Percentiles rank a stretch among this genome's conserved stretches.
These are phyloP conservation scores for Phialophora expanda DNA, from an alignment of 2,329 filamentous ascomycete species.

Conservation along the genomic window DNA sequence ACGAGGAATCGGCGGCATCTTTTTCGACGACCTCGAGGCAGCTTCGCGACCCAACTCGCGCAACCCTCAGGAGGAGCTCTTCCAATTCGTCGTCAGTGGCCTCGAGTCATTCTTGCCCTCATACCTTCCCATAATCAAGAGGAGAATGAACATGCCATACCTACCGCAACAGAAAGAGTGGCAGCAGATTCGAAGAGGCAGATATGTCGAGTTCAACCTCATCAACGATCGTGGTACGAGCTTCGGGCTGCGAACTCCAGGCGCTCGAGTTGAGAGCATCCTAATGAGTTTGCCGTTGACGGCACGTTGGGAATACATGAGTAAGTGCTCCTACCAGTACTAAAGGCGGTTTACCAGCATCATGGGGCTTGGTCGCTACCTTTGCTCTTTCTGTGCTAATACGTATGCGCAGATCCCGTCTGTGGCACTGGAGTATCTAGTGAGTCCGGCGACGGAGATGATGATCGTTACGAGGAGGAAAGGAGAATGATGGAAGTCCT, in stretches of 20 bases:
- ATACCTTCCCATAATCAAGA: conserved; percentile 87
- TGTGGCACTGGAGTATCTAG: conserved; percentile 50
- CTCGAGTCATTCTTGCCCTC: conserved; percentile 85
- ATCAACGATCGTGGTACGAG: conserved; percentile 94
- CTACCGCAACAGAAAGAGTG: conserved; percentile 87
- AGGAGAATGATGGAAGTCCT: conserved; percentile 77
- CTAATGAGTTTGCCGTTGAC: conserved; percentile 95
- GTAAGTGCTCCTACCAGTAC: neutral
- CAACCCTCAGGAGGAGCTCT: conserved; percentile 85
- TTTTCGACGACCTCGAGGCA: conserved; percentile 94
- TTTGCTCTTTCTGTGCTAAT: neutral
- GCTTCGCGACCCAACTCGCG: conserved; percentile 57
- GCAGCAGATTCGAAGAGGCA: conserved; percentile 92
- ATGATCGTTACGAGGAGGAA: conserved; percentile 59
- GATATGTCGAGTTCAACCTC: conserved; percentile 98
- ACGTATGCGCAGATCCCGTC: conserved; percentile 34
- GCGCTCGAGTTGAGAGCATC: conserved; percentile 91
- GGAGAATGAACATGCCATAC: conserved; percentile 89
- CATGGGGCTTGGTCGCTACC: neutral
- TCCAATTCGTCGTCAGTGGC: conserved; percentile 85
- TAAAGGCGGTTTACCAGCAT: neutral
- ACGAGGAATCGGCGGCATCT: conserved; percentile 91
- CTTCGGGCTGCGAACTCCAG: conserved; percentile 91
- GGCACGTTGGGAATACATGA: conserved; percentile 95
- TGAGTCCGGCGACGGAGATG: conserved; percentile 52